phyloP scores from a whole-genome alignment of 345 rosid species.

The Laguncularia racemosa region DNA sequence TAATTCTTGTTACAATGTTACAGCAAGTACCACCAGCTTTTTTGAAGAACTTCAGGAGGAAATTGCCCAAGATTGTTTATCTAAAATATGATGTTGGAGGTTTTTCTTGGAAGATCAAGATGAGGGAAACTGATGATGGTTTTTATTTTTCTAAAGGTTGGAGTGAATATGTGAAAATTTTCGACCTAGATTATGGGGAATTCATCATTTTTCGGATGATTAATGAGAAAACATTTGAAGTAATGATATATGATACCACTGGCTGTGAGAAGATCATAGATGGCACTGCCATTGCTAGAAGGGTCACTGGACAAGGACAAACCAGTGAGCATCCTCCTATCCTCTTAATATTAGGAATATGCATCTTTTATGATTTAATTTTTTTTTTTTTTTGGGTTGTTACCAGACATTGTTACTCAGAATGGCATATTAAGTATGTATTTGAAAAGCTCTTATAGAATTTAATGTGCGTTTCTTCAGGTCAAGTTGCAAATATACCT shows the following conservation, averaged over 20 bases:
- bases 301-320: too few relatives aligned
- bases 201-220: constrained; percentile 2
- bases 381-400: too few relatives aligned
- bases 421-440: too few relatives aligned
- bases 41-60: constrained; percentile 1
- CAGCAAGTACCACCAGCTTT: constrained; percentile 9
- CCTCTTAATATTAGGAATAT: too few relatives aligned
- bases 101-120: background rate
- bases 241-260: background rate
- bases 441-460: too few relatives aligned
- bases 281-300: too few relatives aligned
- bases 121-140: background rate
- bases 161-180: background rate
- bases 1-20: too few relatives aligned
- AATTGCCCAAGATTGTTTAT: background rate
- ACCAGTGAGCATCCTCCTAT: too few relatives aligned
- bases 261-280: constrained; percentile 2
- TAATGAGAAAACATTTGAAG: background rate
- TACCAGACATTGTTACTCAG: too few relatives aligned
- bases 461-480: too few relatives aligned
- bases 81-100: background rate
- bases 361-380: too few relatives aligned
- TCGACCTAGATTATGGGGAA: background rate
- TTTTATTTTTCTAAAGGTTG: constrained; percentile 3
- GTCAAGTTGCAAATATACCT: too few relatives aligned